phyloP scores from a whole-genome alignment of 2,329 filamentous ascomycete genomes.

The Teratosphaeria gauchensis region DNA sequence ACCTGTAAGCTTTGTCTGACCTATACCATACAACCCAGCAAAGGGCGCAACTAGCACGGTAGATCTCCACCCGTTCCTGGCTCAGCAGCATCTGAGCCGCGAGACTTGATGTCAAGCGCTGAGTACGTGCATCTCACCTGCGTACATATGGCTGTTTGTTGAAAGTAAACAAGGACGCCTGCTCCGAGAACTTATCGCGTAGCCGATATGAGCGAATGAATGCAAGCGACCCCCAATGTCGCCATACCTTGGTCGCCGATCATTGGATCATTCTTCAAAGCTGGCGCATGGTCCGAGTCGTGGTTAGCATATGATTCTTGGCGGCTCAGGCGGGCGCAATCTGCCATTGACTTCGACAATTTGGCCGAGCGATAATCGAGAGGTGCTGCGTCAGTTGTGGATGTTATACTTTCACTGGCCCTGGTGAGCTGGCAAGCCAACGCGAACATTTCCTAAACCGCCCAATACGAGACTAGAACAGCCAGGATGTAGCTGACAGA shows the following conservation, averaged over 20 bases:
- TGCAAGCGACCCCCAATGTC: neutral
- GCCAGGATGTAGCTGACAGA: too few relatives aligned
- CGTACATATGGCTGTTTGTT: neutral
- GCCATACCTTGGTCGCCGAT: neutral
- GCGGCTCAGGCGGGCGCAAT: neutral
- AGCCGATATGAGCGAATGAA: neutral
- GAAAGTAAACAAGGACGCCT: neutral
- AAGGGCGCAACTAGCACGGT: neutral
- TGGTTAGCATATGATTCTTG: neutral
- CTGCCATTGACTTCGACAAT: neutral
- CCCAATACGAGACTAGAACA: neutral
- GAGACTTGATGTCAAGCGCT: neutral
- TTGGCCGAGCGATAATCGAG: neutral
- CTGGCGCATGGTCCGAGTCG: neutral
- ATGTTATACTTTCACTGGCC: neutral
- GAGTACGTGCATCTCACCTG: neutral
- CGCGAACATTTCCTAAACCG: neutral
- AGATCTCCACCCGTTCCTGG: neutral
- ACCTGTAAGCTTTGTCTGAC: neutral
- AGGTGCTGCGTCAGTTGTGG: neutral
- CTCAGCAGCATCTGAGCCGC: neutral
- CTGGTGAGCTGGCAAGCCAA: neutral
- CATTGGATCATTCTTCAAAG: neutral
- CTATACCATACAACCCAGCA: neutral
- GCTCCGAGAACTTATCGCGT: neutral